Evolutionary conservation across 2,329 filamentous ascomycete species (phyloP).

Genomic region (Fusarium setosum): DNA sequence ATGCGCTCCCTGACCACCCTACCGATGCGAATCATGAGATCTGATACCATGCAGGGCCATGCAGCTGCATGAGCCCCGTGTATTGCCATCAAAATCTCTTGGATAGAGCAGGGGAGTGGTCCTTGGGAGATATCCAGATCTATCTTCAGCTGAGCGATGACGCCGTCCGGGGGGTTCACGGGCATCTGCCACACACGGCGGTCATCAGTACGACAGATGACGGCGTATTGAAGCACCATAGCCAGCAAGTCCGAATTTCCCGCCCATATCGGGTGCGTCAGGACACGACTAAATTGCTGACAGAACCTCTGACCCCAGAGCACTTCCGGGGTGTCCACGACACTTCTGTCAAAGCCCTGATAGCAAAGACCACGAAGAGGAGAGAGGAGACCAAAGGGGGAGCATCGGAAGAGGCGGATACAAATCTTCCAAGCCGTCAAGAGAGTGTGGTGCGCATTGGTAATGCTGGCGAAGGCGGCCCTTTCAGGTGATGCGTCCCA

Average conservation of each 20-base stretch:
- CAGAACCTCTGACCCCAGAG: not conserved
- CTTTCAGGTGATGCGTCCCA: not conserved
- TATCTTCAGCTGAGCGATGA: not conserved
- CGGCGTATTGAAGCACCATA: not conserved
- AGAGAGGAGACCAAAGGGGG: not conserved
- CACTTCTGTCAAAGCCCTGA: not conserved
- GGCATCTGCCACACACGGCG: not conserved
- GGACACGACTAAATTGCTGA: not conserved
- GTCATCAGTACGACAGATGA: not conserved
- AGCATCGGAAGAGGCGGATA: not conserved
- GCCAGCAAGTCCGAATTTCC: not conserved
- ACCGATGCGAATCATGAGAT: not conserved
- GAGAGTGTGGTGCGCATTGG: not conserved
- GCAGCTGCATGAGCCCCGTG: not conserved
- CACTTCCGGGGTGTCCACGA: not conserved
- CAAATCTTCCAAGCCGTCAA: not conserved
- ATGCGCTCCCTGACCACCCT: not conserved
- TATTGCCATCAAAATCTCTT: not conserved
- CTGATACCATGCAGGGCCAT: not conserved
- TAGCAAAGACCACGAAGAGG: not conserved
- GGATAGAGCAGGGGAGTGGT: not conserved
- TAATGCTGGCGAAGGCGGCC: not conserved
- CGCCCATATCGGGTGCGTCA: not conserved
- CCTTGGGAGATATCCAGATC: not conserved
- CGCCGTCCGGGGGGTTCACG: not conserved